Evolutionary conservation across 2,329 filamentous ascomycete species (phyloP).

Genomic region (Conoideocrella luteorostrata): DNA sequence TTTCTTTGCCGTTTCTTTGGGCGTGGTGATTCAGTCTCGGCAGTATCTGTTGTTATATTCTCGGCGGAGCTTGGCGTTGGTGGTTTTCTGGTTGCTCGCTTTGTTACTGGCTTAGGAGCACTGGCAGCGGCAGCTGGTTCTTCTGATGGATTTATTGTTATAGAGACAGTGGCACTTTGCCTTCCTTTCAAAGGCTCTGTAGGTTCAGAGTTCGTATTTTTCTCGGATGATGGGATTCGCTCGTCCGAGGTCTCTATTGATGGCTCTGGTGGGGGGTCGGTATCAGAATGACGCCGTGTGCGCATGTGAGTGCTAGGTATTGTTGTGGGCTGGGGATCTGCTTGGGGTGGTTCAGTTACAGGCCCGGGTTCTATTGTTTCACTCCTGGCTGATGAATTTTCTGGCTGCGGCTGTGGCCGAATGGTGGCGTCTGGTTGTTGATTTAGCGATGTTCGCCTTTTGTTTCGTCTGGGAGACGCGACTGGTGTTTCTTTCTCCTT

Average conservation of each 20-base stretch:
- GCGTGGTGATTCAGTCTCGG: constrained; percentile 5
- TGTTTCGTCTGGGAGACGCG: constrained; percentile 1
- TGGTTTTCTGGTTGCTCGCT: constrained; percentile 12
- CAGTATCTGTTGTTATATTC: constrained; percentile 11
- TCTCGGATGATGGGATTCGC: too few species aligned
- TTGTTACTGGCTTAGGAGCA: constrained; percentile 5
- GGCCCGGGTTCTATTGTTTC: background rate
- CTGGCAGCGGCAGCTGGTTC: constrained; percentile 8
- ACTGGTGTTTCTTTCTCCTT: constrained; percentile 2
- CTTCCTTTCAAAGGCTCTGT: background rate
- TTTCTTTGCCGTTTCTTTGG: constrained; percentile 28
- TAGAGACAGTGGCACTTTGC: background rate
- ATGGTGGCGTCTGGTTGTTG: constrained; percentile 1
- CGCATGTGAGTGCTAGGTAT: background rate
- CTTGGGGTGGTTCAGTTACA: constrained; percentile 1
- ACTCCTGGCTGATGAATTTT: background rate
- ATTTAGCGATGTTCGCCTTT: constrained; percentile 5
- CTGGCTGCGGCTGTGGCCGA: background rate
- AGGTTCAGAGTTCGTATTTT: background rate
- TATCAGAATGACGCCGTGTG: constrained; percentile 4
- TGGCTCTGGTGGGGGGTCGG: constrained; percentile 1
- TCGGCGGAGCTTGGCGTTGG: constrained; percentile 12
- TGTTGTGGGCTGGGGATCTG: background rate
- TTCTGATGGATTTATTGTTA: background rate
- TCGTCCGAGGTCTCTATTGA: too few species aligned